Evolutionary conservation across 345 rosid genomes (phyloP), one percentile per base, ranked within the genome.

Genomic region (Ailanthus altissimus): DNA sequence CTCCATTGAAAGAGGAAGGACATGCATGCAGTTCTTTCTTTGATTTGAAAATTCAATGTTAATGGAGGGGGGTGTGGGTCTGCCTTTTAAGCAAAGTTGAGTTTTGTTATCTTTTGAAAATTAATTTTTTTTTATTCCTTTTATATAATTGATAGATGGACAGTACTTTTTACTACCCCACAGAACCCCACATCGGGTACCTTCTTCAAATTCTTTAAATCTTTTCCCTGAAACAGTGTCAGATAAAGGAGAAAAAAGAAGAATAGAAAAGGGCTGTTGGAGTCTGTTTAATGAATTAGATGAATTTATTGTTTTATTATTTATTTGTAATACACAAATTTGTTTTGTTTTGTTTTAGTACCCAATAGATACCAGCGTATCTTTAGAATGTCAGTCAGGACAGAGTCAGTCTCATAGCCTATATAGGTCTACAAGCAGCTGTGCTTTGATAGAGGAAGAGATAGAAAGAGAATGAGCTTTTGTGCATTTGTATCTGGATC

Each of bases 11-110:
- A 77, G 82, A 73, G 77, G 66, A 75, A 73, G 78, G 28, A 75
- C 75, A 64, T 77, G 5, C 6, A 28, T 16, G 28, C 25, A 10
- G 18, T 2, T 69, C 5, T 75, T 80, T 53, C 50, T 57, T 65
- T 77, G 80, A 84, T 85, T 86, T 85, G 90, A 87, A 70, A 81
- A 81, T 77, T 81, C 83, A 76, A 81, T 81, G 76, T 62, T 63
- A 72, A 78, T 85, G 83, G n/a, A n/a, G n/a, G n/a, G n/a, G n/a
- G n/a, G n/a, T n/a, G 85, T 81, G 83, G 84, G 82, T 82, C 51
- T 71, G 82, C 80, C 51, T 71, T 75, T 60, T 73, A 50, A 28
- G 79, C 84, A 82, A 84, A 84, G 87, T 83, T 82, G 78, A 75
- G 80, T 63, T 72, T 59, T 85, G 60, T 28, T 46, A 45, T 47